Percentiles rank a stretch among this genome's conserved stretches.
Conservation (phyloP, 176 grass and related monocot species). For the Cenchrus americanus region DNA sequence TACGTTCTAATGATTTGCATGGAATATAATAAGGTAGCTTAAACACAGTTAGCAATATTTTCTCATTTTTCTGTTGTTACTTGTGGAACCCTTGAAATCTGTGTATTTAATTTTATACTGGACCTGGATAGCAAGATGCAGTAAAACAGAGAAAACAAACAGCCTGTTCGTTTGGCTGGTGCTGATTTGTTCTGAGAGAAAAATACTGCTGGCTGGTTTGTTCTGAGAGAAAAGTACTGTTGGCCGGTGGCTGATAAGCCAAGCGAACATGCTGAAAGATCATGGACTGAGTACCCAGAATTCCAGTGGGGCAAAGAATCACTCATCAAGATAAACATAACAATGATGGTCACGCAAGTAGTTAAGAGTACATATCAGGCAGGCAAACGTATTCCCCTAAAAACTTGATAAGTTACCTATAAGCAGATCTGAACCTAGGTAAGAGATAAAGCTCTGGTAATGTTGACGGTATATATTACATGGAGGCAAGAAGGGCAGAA, state of each 20-base stretch:
- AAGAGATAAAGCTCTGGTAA: slow-evolving; percentile 38
- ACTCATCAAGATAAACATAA: slow-evolving; percentile 5
- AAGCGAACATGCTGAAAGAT: no score
- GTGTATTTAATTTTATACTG: background rate
- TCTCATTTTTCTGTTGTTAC: background rate
- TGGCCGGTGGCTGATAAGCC: no score
- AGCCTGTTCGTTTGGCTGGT: no score
- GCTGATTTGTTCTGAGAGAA: no score
- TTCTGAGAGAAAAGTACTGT: no score
- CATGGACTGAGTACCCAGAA: background rate
- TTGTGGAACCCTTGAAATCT: background rate
- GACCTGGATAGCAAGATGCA: background rate
- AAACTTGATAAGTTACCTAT: slow-evolving; percentile 15
- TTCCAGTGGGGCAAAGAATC: slow-evolving; percentile 1
- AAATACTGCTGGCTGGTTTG: no score
- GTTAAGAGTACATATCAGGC: background rate
- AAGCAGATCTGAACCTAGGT: slow-evolving; percentile 47
- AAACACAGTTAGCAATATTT: background rate
- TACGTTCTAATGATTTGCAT: slow-evolving; percentile 1
- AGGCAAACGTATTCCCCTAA: background rate
- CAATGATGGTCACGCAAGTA: background rate
- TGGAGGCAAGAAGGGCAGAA: slow-evolving; percentile 11
- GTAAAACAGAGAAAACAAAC: background rate
- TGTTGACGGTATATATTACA: slow-evolving; percentile 53
- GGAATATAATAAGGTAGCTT: slow-evolving; percentile 25